Evolutionary conservation across 306 rosid species (phyloP), one percentile per base, ranked within the genome.

Genomic region (Delonix regia): DNA sequence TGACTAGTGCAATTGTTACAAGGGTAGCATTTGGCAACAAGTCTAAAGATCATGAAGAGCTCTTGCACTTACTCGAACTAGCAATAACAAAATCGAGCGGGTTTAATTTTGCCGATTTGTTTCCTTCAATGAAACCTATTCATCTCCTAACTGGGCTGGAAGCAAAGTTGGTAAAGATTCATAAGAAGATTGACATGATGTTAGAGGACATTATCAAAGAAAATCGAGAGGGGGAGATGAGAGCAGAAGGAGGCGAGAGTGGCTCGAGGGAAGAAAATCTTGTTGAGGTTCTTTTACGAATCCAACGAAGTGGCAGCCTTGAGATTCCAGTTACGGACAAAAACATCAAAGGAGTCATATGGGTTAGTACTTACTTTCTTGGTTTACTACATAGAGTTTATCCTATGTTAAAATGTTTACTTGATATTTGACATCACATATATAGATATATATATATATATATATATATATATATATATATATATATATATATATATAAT

Each of bases 1-100:
- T 27, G 4, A 59, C 39, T 28, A 59, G 65, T 59, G 18, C 65
- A 0, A 13, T 65, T 4, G 14, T 36, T 3, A 36, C 25, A 6
- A 65, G 38, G 38, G 56, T 51, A 10, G 53, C 56, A 19, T 73
- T 73, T 67, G 77, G 80, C 0, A 15, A 19, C 21, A 67, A 15
- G 9, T 48, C 52, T 22, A 27, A 25, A 21, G 73, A 83, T 9
- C 48, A 24, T 11, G 69, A 48, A 8, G 62, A 18, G 52, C 42
- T 78, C 11, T 9, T 25, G 12, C 7, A 33, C 0, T 3, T 14
- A 45, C 0, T 41, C 0, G 11, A n/a, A 1, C 0, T 0, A 56
- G 65, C 4, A 27, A 12, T 27, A 59, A 0, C 2, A 59, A 19
- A 25, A 28, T 0, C 1, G 7, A 9, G 19, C 0, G 4, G 39